Evolutionary conservation across 306 rosid species (phyloP), one percentile per base, ranked within the genome.

Genomic region (Styphnolobium japonicum): DNA sequence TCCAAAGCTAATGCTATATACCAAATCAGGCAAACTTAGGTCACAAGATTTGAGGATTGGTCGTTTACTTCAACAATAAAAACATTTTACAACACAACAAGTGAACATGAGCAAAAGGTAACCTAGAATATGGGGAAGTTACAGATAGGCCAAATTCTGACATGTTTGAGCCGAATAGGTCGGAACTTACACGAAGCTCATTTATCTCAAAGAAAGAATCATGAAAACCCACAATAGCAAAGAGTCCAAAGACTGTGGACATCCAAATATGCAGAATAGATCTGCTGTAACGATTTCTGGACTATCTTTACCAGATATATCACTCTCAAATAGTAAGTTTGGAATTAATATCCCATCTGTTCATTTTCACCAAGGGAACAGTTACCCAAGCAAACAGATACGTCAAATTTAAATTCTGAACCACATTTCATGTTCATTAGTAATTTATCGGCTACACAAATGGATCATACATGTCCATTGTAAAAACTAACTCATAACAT

Each of bases 301-400:
- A 63, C 15, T 3, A 14, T 15, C 45, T 37, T 34, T 9, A 33
- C 45, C 25, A 33, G 67, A 33, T 5, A 10, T 18, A 63, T 37
- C 46, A 18, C 27, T 9, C 46, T 34, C 69, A 63, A 33, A 40
- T 3, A 7, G 10, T 36, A 34, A n/a, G 18, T 19, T 9, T 19
- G 25, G 15, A n/a, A 63, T 1, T 16, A 6, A 6, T 25, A 29
- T n/a, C 58, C 52, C 23, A n/a, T n/a, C 53, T 53, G 10, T 15
- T 37, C 21, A 52, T 11, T 11, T 4, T 7, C 29, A 46, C 46
- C 33, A 71, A 25, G 22, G 21, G n/a, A 66, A 22, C 19, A 22
- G 36, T 40, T 11, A 22, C 37, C 72, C 27, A 33, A 57, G 25
- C 69, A 34, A 74, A 81, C 81, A 78, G 76, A 76, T 67, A 79